Percentiles rank a stretch among this genome's conserved stretches.
Evolutionary conservation across 1,284 basidiomycete species (phyloP).

Genomic region (Tilletia walkeri): DNA sequence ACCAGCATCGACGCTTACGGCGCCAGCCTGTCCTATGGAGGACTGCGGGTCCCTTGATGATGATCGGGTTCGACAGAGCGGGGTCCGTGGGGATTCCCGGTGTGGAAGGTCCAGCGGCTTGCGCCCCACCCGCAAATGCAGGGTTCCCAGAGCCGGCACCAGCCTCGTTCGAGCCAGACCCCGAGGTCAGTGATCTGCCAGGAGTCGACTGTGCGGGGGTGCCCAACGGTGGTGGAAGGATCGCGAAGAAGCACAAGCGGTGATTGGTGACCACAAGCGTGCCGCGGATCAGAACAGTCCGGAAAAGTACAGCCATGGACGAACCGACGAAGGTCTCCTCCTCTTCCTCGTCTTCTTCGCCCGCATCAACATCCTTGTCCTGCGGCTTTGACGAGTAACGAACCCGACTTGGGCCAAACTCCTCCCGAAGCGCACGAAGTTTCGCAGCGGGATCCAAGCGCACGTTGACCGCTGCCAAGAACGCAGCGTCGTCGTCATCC

Average conservation of each 20-base stretch:
- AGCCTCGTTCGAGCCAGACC: neutral
- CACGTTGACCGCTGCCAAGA: slow-evolving; percentile 19
- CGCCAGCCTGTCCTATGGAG: slow-evolving; percentile 36
- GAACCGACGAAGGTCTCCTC: slow-evolving; percentile 31
- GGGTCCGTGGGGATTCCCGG: neutral
- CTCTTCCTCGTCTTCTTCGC: slow-evolving; percentile 31
- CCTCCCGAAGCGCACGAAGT: slow-evolving; percentile 31
- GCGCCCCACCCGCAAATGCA: neutral
- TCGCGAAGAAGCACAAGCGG: slow-evolving; percentile 46
- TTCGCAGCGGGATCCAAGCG: slow-evolving; percentile 21
- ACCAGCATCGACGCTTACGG: slow-evolving; percentile 41
- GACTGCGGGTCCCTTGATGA: slow-evolving; percentile 39
- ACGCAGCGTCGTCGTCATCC: slow-evolving; percentile 16
- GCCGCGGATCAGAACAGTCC: slow-evolving; percentile 46
- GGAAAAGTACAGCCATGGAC: slow-evolving; percentile 31
- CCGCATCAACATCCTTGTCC: no score
- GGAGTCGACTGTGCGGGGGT: slow-evolving; percentile 19
- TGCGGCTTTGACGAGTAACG: slow-evolving; percentile 19
- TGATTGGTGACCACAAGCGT: slow-evolving; percentile 40
- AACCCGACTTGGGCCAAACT: slow-evolving; percentile 37
- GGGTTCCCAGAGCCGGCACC: neutral
- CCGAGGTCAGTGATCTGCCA: neutral
- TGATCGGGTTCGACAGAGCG: slow-evolving; percentile 27
- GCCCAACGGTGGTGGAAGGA: slow-evolving; percentile 26
- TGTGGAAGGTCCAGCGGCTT: neutral